Evolutionary conservation across 2,329 filamentous ascomycete genomes (phyloP), one percentile per base, ranked within the genome.

Genomic region (Aspergillus terreus): DNA sequence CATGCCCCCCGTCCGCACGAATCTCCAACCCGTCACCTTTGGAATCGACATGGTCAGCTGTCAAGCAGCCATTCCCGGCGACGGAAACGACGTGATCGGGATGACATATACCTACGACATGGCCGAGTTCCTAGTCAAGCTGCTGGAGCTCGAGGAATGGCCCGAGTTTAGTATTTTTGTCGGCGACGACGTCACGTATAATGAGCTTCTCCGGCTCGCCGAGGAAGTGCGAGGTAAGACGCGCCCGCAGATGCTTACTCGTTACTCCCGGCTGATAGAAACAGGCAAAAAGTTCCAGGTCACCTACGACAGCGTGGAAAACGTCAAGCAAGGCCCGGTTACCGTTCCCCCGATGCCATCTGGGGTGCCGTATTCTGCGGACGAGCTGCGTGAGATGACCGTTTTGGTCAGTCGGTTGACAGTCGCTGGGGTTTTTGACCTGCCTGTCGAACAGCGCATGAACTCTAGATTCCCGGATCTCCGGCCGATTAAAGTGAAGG

Each of bases 71-170:
- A 74, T 81, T 17, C 78, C 79, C 0, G 78, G 77, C 0, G 66
- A 73, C 19, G 80, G 80, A 0, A 66, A 76, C n/a, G 68, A 64
- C 5, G 63, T 63, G 3, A 66, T 77, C 7, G 62, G 69, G 3
- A 76, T 80, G 60, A 82, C 78, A 0, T 76, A 80, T 57, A 77
- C 72, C 1, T 63, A 63, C 4, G 79, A 82, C 57, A 64, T 82
- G 38, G 78, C 72, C 3, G 69, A 62, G 33, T 80, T 77, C 49
- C 68, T 79, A 4, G 71, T 69, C 6, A 69, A 67, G 4, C 51
- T 69, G 3, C 56, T 82, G 12, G 69, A 71, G n/a, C 53, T 75
- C 19, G 58, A 70, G 3, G 67, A 66, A 19, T 81, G 79, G 79
- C 71, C 75, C 2, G 65, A 70, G 30, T 72, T 56, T 21, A 68